Percentiles rank a stretch among this genome's conserved stretches.
phyloP scores from a whole-genome alignment of 2,329 filamentous ascomycete species.

The Phyllosticta citribraziliensis region DNA sequence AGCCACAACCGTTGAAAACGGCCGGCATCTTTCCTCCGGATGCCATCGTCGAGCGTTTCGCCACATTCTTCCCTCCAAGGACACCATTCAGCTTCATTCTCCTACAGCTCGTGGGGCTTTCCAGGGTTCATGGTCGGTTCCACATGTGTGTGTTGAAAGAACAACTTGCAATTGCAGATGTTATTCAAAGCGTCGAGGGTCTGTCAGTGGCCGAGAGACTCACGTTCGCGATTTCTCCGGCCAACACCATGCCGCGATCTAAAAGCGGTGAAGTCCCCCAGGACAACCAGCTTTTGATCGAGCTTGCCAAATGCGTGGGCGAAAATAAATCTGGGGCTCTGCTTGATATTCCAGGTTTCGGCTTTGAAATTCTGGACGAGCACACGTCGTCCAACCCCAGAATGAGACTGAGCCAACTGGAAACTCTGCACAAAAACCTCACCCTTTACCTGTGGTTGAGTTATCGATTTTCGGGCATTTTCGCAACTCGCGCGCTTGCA shows the following conservation, averaged over 20 bases:
- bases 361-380: slow-evolving; percentile 63
- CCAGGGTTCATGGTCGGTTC: slow-evolving; percentile 55
- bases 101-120: slow-evolving; percentile 61
- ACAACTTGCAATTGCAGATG: slow-evolving; percentile 57
- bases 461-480: slow-evolving; percentile 76
- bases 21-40: slow-evolving; percentile 69
- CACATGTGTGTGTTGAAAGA: slow-evolving; percentile 58
- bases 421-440: slow-evolving; percentile 69
- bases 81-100: slow-evolving; percentile 81
- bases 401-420: slow-evolving; percentile 50
- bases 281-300: slow-evolving; percentile 45
- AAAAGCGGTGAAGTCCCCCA: slow-evolving; percentile 39
- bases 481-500: slow-evolving; percentile 63
- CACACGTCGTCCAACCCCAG: slow-evolving; percentile 27
- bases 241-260: slow-evolving; percentile 34
- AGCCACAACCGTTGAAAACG: slow-evolving; percentile 55
- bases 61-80: slow-evolving; percentile 67
- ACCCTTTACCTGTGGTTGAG: slow-evolving; percentile 89
- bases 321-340: slow-evolving; percentile 57
- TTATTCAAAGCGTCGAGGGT: slow-evolving; percentile 59
- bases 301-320: slow-evolving; percentile 61
- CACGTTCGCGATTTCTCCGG: slow-evolving; percentile 63
- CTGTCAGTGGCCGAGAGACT: slow-evolving; percentile 67
- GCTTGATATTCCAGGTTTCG: slow-evolving; percentile 59
- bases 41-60: slow-evolving; percentile 62